Conservation (phyloP, 2,329 filamentous ascomycete species). For the Thelonectria discophora region DNA sequence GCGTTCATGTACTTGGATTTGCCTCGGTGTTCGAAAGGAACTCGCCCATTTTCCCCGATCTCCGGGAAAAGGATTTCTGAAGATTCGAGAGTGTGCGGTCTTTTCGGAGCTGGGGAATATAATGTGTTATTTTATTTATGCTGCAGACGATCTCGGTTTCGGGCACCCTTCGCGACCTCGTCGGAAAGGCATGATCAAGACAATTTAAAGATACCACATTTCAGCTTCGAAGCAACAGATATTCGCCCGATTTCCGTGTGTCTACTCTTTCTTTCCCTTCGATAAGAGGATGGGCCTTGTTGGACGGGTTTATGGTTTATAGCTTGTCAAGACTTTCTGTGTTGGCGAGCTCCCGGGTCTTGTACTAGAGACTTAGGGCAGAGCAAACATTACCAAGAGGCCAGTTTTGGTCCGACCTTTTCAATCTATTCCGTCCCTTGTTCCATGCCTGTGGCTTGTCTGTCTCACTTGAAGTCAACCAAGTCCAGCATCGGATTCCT, state of each 20-base stretch:
- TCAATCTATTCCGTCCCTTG: not conserved
- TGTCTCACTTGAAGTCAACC: not conserved
- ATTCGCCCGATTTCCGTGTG: slow-evolving; percentile 14
- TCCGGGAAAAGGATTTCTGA: slow-evolving; percentile 16
- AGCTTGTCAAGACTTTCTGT: slow-evolving; percentile 41
- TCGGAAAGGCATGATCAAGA: slow-evolving; percentile 25
- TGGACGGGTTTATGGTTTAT: slow-evolving; percentile 53
- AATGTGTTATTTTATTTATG: slow-evolving; percentile 43
- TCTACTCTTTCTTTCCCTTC: slow-evolving; percentile 28
- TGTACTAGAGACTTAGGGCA: slow-evolving; percentile 41
- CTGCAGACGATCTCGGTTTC: slow-evolving; percentile 41
- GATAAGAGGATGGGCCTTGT: slow-evolving; percentile 16
- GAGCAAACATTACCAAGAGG: slow-evolving; percentile 48
- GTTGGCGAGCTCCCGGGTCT: slow-evolving; percentile 40
- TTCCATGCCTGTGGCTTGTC: not conserved
- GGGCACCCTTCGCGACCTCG: slow-evolving; percentile 35
- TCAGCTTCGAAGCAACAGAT: slow-evolving; percentile 29
- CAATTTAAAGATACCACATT: slow-evolving; percentile 28
- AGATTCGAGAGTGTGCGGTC: slow-evolving; percentile 39
- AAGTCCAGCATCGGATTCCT: not conserved
- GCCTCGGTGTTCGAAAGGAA: slow-evolving; percentile 42
- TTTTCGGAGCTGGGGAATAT: slow-evolving; percentile 45
- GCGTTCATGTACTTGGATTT: slow-evolving; percentile 42
- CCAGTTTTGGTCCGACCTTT: slow-evolving; percentile 52
- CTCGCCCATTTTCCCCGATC: slow-evolving; percentile 34